These are phyloP conservation scores for Jimgerdemannia flammicorona DNA, from an alignment of 192 early-diverging fungal species.

Conservation along the genomic window DNA sequence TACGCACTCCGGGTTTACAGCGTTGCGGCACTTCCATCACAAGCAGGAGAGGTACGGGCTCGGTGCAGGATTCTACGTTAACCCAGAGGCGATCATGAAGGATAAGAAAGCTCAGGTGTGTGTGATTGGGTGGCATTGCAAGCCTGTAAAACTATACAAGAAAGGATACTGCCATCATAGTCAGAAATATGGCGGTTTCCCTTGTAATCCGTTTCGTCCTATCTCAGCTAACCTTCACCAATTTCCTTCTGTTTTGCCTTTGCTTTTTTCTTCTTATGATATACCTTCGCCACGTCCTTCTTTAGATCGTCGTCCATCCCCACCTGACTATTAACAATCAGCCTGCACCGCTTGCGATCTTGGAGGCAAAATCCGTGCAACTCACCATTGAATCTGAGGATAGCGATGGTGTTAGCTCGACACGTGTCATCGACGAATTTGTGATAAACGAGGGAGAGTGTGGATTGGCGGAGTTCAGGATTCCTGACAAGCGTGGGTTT, in stretches of 20 bases:
- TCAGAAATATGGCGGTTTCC: too few relatives aligned
- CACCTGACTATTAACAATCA: slow-evolving; percentile 9
- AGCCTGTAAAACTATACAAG: background rate
- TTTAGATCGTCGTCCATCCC: slow-evolving; percentile 19
- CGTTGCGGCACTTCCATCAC: slow-evolving; percentile 17
- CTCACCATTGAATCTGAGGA: slow-evolving; percentile 21
- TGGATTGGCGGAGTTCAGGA: background rate
- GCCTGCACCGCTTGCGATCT: slow-evolving; percentile 21
- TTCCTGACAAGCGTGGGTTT: background rate
- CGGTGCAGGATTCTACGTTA: slow-evolving; percentile 27
- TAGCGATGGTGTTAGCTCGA: slow-evolving; percentile 11
- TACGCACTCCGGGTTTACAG: slow-evolving; percentile 29
- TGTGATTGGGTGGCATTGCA: background rate
- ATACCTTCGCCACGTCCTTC: background rate
- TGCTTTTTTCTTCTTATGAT: background rate
- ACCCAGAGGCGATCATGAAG: slow-evolving; percentile 32
- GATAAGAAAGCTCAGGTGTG: slow-evolving; percentile 30
- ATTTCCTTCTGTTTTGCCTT: background rate
- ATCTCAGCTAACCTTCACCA: too few relatives aligned
- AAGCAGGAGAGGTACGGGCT: slow-evolving; percentile 30
- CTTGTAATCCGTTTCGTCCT: too few relatives aligned
- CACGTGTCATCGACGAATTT: background rate
- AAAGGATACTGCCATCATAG: too few relatives aligned
- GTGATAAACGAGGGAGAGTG: background rate
- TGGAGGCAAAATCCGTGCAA: slow-evolving; percentile 26